phyloP scores from a whole-genome alignment of 2,329 filamentous ascomycete species.

The Pseudopyricularia cyperi region DNA sequence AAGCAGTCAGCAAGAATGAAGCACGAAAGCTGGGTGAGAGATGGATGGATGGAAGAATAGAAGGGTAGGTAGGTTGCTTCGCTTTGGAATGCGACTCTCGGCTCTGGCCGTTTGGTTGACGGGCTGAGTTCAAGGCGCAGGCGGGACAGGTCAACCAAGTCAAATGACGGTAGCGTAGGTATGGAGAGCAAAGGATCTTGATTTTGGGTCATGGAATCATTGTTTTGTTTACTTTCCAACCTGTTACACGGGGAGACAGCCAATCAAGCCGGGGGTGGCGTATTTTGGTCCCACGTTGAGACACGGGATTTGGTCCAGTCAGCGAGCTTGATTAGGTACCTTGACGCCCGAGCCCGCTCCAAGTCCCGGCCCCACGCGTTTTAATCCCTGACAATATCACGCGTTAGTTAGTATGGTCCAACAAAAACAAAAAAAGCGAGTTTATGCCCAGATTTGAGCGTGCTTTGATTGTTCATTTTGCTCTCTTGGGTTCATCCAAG shows the following conservation, averaged over 20 bases:
- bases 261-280: not conserved
- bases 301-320: too few species aligned
- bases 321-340: too few species aligned
- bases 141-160: not conserved
- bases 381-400: too few species aligned
- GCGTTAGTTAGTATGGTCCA: too few species aligned
- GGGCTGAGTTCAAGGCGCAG: not conserved
- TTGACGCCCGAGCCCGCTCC: too few species aligned
- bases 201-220: not conserved
- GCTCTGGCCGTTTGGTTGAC: not conserved
- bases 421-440: too few species aligned
- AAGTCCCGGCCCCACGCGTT: too few species aligned
- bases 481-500: too few species aligned
- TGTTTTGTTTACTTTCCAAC: not conserved
- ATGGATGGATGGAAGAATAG: not conserved
- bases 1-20: not conserved
- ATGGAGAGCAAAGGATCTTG: not conserved
- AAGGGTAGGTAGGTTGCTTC: slow-evolving; percentile 2
- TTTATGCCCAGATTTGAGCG: too few species aligned
- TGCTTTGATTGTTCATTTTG: too few species aligned
- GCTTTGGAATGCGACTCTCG: slow-evolving; percentile 12
- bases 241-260: not conserved
- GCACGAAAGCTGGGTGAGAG: not conserved
- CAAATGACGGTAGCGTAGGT: not conserved
- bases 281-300: too few species aligned